A percentile compares a stretch with the other conserved stretches of the same genome.
These are phyloP conservation scores for Phaffia tasmanica DNA, from an alignment of 768 basidiomycete species.

Conservation along the genomic window DNA sequence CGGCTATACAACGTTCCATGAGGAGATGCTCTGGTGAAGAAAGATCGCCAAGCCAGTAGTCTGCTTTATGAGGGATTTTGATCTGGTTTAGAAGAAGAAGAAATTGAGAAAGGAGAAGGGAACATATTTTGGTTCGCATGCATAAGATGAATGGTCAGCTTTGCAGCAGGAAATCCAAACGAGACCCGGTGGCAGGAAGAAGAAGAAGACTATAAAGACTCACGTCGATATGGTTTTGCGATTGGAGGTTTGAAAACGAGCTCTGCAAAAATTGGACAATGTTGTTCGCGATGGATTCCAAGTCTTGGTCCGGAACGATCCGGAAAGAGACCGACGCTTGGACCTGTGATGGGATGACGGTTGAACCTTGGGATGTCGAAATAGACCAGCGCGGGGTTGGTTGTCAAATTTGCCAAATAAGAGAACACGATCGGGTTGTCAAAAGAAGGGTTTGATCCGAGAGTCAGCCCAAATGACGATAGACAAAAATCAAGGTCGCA, in stretches of 20 bases:
- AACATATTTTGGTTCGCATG: too few relatives aligned
- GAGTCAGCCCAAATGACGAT: constrained; percentile 7
- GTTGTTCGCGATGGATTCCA: constrained; percentile 54
- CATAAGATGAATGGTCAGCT: not conserved
- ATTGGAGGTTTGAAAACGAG: constrained; percentile 52
- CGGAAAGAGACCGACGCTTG: constrained; percentile 78
- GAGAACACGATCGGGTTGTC: not conserved
- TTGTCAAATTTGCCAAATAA: too few relatives aligned
- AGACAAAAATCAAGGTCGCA: too few relatives aligned
- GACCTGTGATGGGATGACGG: constrained; percentile 77
- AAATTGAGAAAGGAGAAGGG: not conserved
- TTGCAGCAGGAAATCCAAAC: not conserved
- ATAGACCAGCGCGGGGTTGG: too few relatives aligned
- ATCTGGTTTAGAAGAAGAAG: constrained; percentile 44
- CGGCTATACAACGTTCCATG: constrained; percentile 64
- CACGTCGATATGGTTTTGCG: constrained; percentile 65
- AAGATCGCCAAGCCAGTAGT: constrained; percentile 93
- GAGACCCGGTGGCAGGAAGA: constrained; percentile 11
- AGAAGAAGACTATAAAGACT: constrained; percentile 22
- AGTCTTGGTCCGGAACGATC: constrained; percentile 84
- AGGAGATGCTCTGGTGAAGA: constrained; percentile 18
- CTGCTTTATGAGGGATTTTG: constrained; percentile 66
- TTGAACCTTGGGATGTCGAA: constrained; percentile 42
- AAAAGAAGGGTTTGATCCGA: not conserved
- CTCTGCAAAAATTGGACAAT: constrained; percentile 51